Evolutionary conservation across 2,329 filamentous ascomycete species (phyloP).

Genomic region (Aureobasidium namibiae): DNA sequence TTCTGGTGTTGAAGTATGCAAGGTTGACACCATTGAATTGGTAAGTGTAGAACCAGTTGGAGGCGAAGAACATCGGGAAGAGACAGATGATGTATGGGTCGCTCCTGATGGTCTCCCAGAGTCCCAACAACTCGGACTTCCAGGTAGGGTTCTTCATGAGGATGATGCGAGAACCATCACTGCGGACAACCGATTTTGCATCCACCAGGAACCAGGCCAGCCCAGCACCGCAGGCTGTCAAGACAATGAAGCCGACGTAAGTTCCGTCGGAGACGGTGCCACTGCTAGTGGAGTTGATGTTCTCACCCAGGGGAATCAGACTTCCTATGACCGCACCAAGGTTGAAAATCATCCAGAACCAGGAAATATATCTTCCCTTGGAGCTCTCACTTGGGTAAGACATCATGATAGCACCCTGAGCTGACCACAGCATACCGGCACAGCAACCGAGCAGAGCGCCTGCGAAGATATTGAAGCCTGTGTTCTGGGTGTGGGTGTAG

Average conservation of each 20-base stretch:
- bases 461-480: constrained; percentile 67
- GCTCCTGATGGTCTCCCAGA: constrained; percentile 61
- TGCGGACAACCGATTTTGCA: constrained; percentile 62
- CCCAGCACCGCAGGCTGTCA: constrained; percentile 64
- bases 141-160: constrained; percentile 87
- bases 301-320: constrained; percentile 65
- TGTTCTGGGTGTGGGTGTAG: constrained; percentile 60
- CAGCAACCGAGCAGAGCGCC: constrained; percentile 70
- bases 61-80: constrained; percentile 75
- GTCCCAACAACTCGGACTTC: constrained; percentile 67
- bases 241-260: constrained; percentile 81
- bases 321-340: constrained; percentile 80
- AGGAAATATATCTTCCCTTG: constrained; percentile 83
- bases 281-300: constrained; percentile 50
- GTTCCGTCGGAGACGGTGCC: constrained; percentile 62
- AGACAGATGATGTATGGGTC: constrained; percentile 68
- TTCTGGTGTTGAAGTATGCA: constrained; percentile 64
- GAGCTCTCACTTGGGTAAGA: constrained; percentile 71
- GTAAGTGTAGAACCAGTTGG: constrained; percentile 74
- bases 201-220: constrained; percentile 64
- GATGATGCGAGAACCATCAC: constrained; percentile 71
- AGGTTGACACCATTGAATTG: constrained; percentile 54
- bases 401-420: constrained; percentile 83
- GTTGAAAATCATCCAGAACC: constrained; percentile 96
- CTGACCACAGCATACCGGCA: constrained; percentile 73